A percentile compares a stretch with the other conserved stretches of the same genome.
phyloP scores from a whole-genome alignment of 129 eudicot genomes.

The Flaveria trinervia region DNA sequence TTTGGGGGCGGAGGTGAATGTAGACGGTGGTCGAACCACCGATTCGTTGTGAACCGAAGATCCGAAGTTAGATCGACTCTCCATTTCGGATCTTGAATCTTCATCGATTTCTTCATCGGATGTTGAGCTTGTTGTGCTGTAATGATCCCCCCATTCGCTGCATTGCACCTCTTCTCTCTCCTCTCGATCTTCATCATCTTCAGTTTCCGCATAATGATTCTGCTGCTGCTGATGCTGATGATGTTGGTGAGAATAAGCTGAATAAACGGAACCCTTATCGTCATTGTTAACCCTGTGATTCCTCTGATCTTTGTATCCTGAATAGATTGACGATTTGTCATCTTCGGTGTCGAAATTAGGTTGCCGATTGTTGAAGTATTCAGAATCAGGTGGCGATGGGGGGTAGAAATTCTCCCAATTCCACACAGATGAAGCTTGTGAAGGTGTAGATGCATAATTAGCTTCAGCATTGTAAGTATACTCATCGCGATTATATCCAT shows the following conservation, averaged over 20 bases:
- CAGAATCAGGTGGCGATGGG: slow-evolving; percentile 88
- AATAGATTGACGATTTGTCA: slow-evolving; percentile 40
- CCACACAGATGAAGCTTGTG: slow-evolving; percentile 90
- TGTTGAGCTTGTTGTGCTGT: slow-evolving; percentile 60
- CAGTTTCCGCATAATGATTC: slow-evolving; percentile 41
- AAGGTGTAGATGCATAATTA: slow-evolving; percentile 61
- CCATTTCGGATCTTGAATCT: slow-evolving; percentile 70
- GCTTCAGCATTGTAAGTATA: slow-evolving; percentile 58
- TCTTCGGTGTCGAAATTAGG: slow-evolving; percentile 37
- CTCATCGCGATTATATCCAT: neutral
- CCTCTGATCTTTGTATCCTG: slow-evolving; percentile 15
- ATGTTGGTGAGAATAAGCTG: slow-evolving; percentile 22
- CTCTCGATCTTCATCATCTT: slow-evolving; percentile 43
- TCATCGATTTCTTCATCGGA: slow-evolving; percentile 53
- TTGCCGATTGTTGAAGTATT: slow-evolving; percentile 47
- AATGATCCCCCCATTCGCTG: slow-evolving; percentile 94
- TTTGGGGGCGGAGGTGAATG: slow-evolving; percentile 23
- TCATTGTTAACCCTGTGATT: no score
- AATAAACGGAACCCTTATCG: slow-evolving; percentile 35
- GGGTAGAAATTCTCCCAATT: slow-evolving; percentile 97
- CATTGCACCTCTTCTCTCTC: slow-evolving; percentile 91
- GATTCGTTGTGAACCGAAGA: slow-evolving; percentile 56
- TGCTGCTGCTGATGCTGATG: neutral
- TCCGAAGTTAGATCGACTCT: slow-evolving; percentile 63
- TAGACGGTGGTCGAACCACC: slow-evolving; percentile 32